phyloP scores from a whole-genome alignment of 768 basidiomycete genomes.

The Podaxis sp. region DNA sequence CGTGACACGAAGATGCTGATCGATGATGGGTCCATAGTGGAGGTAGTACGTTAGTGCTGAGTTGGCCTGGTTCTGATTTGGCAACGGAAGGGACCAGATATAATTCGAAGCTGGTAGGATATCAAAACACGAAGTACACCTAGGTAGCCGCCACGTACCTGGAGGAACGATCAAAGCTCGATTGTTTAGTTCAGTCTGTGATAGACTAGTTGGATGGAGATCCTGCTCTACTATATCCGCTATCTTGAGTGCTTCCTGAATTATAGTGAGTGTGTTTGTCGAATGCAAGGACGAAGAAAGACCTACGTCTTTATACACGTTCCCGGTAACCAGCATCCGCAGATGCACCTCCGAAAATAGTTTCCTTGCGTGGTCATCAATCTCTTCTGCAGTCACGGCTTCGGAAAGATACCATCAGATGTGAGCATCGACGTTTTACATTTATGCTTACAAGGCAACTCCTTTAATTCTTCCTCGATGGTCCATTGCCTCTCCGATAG shows the following conservation, averaged over 20 bases:
- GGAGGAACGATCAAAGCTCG: conserved; percentile 64
- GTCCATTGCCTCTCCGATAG: conserved; percentile 75
- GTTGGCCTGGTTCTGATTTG: conserved; percentile 86
- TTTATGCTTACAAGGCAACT: conserved; percentile 63
- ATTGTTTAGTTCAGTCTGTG: conserved; percentile 55
- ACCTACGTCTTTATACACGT: conserved; percentile 79
- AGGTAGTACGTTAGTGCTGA: conserved; percentile 84
- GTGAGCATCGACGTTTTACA: neutral
- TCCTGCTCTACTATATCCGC: conserved; percentile 71
- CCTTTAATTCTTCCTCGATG: conserved; percentile 70
- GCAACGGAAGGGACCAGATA: conserved; percentile 63
- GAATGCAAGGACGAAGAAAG: neutral
- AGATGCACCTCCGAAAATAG: conserved; percentile 68
- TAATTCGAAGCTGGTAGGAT: conserved; percentile 62
- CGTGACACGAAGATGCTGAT: conserved; percentile 64
- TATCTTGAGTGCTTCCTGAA: conserved; percentile 74
- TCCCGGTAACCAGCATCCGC: conserved; percentile 78
- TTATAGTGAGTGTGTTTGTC: conserved; percentile 5
- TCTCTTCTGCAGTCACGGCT: conserved; percentile 74
- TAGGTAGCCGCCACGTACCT: conserved; percentile 40
- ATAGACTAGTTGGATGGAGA: conserved; percentile 54
- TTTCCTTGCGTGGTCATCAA: conserved; percentile 58
- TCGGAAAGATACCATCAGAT: conserved; percentile 4
- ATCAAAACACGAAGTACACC: conserved; percentile 5
- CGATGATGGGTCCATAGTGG: conserved; percentile 68